Conservation (phyloP, 352 stramenopile species). For the Phytophthora lateralis region DNA sequence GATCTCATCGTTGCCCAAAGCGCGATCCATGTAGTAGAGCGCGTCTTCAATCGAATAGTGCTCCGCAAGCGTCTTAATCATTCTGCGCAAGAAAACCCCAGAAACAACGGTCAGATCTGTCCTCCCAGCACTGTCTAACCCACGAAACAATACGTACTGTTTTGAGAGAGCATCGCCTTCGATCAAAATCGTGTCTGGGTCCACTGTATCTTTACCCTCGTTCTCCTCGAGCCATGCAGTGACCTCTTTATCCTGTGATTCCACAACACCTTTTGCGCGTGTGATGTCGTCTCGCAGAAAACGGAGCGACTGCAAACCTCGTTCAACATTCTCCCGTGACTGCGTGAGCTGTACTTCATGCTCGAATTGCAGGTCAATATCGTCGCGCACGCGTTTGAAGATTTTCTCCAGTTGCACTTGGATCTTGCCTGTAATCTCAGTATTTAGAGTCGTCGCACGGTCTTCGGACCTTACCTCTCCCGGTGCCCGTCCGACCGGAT, state of each 20-base stretch:
- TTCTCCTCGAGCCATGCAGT: constrained; percentile 75
- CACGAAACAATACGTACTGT: constrained; percentile 58
- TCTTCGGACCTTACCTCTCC: constrained; percentile 43
- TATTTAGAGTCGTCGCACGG: constrained; percentile 54
- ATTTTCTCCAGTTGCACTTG: constrained; percentile 78
- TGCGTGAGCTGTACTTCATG: constrained; percentile 85
- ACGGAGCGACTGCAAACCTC: constrained; percentile 75
- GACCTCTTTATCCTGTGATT: constrained; percentile 64
- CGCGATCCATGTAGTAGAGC: constrained; percentile 92
- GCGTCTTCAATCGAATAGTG: constrained; percentile 90
- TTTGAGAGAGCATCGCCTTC: constrained; percentile 78
- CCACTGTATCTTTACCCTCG: constrained; percentile 76
- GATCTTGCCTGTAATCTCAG: constrained; percentile 79
- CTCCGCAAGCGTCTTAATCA: constrained; percentile 84
- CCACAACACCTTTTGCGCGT: constrained; percentile 55
- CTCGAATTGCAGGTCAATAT: constrained; percentile 88
- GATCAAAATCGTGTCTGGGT: constrained; percentile 82
- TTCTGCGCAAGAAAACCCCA: constrained; percentile 33
- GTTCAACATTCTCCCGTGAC: constrained; percentile 76
- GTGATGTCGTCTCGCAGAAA: constrained; percentile 72
- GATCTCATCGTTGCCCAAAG: constrained; percentile 89
- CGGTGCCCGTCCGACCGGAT: constrained; percentile 8
- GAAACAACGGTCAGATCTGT: not conserved
- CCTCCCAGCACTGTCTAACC: not conserved
- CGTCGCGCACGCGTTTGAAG: constrained; percentile 85